Conservation (phyloP, 1,284 basidiomycete species). For the Pseudomicrostroma phylloplanum region DNA sequence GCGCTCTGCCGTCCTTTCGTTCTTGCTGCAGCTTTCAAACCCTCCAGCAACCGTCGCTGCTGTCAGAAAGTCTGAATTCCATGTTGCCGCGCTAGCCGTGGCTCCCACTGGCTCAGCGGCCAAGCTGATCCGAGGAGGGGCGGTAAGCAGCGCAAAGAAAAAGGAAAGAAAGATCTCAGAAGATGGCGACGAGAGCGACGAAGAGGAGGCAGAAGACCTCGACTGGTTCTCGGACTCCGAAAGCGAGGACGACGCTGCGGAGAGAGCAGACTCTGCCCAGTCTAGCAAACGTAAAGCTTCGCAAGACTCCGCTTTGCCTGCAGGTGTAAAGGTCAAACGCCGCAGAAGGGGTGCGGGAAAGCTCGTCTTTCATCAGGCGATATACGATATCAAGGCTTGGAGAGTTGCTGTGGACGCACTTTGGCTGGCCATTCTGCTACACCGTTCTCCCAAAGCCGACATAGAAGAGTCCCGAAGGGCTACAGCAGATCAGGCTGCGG, state of each 20-base stretch:
- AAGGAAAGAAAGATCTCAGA: slow-evolving; percentile 29
- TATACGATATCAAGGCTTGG: slow-evolving; percentile 65
- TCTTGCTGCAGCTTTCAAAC: slow-evolving; percentile 71
- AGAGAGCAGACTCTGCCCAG: slow-evolving; percentile 11
- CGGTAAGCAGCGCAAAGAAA: slow-evolving; percentile 7
- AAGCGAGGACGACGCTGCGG: slow-evolving; percentile 21
- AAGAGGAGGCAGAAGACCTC: slow-evolving; percentile 55
- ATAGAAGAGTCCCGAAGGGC: background rate
- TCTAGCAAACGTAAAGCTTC: slow-evolving; percentile 18
- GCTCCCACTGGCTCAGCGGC: slow-evolving; percentile 8
- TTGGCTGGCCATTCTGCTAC: slow-evolving; percentile 51
- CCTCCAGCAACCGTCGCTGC: slow-evolving; percentile 72
- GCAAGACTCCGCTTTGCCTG: slow-evolving; percentile 10
- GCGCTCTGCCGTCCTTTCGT: slow-evolving; percentile 63
- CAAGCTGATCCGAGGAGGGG: background rate
- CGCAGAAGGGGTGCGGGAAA: slow-evolving; percentile 41
- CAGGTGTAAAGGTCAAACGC: background rate
- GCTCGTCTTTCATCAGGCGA: slow-evolving; percentile 41
- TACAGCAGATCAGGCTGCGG: background rate
- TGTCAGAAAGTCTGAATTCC: slow-evolving; percentile 67
- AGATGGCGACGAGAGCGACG: slow-evolving; percentile 52
- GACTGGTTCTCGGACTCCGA: slow-evolving; percentile 50
- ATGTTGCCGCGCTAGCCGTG: slow-evolving; percentile 56
- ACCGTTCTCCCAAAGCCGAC: slow-evolving; percentile 1
- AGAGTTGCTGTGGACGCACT: slow-evolving; percentile 67